These are phyloP conservation scores for Paraphoma chrysanthemicola DNA, from an alignment of 2,329 filamentous ascomycete genomes.

Conservation along the genomic window DNA sequence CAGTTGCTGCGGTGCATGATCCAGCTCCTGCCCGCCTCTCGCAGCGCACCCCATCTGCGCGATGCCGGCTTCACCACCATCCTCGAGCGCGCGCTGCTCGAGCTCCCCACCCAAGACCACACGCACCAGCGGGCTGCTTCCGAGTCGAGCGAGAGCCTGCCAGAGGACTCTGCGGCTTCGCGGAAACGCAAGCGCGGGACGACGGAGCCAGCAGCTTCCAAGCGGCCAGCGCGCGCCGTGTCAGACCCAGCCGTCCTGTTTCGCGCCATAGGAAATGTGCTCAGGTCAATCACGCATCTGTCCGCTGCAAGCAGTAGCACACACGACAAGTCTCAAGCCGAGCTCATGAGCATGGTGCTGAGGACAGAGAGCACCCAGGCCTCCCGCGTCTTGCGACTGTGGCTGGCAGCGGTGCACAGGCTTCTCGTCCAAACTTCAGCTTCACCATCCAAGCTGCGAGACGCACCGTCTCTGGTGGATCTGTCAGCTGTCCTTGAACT, in stretches of 20 bases:
- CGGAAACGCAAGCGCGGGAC: conserved; percentile 46
- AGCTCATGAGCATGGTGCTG: conserved; percentile 47
- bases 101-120: conserved; percentile 44
- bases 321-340: conserved; percentile 32
- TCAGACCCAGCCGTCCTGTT: conserved; percentile 30
- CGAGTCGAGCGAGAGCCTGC: conserved; percentile 38
- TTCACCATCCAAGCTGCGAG: background rate
- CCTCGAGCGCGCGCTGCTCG: conserved; percentile 70
- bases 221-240: conserved; percentile 16
- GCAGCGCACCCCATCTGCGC: conserved; percentile 73
- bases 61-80: conserved; percentile 72
- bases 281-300: conserved; percentile 28
- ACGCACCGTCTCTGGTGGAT: conserved; percentile 17
- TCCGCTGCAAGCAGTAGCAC: conserved; percentile 11
- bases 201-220: conserved; percentile 21
- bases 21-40: conserved; percentile 70
- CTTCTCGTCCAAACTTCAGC: conserved; percentile 11
- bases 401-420: conserved; percentile 36
- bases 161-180: conserved; percentile 31
- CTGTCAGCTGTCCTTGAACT: conserved; percentile 35
- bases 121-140: conserved; percentile 21
- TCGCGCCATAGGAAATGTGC: conserved; percentile 20
- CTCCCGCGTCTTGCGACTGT: conserved; percentile 44
- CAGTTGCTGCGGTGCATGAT: conserved; percentile 67
- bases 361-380: conserved; percentile 44